phyloP scores from a whole-genome alignment of 179 eudicot species.

The Beta corolliflora region DNA sequence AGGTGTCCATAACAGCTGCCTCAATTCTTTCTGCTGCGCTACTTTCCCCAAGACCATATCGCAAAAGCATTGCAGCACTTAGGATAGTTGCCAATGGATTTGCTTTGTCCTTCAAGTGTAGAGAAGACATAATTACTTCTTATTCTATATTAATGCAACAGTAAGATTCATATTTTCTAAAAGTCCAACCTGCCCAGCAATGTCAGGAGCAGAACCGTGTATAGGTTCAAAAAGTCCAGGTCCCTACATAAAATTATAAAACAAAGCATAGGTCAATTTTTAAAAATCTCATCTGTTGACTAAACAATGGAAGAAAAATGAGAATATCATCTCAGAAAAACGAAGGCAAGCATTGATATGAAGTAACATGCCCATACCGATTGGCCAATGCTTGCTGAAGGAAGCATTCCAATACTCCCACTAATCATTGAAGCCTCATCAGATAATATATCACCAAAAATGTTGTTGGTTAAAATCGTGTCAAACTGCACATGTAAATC shows the following conservation, averaged over 20 bases:
- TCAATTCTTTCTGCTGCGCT: conserved; percentile 87
- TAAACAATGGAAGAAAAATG: neutral
- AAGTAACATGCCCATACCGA: conserved; percentile 45
- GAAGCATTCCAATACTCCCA: conserved; percentile 98
- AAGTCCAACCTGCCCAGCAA: conserved; percentile 83
- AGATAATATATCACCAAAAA: conserved; percentile 93
- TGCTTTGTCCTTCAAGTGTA: conserved; percentile 74
- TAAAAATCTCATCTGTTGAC: too few relatives aligned
- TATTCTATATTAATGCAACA: neutral
- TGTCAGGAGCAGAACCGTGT: conserved; percentile 99
- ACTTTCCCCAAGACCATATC: conserved; percentile 87
- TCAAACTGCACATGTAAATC: conserved; percentile 71
- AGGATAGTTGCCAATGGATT: conserved; percentile 89
- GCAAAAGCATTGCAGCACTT: conserved; percentile 96
- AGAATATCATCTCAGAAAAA: neutral
- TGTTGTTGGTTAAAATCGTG: conserved; percentile 89
- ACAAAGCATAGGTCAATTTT: neutral
- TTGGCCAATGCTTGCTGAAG: conserved; percentile 90
- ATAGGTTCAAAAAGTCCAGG: conserved; percentile 97
- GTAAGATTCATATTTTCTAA: conserved; percentile 2
- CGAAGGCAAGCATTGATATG: conserved; percentile 5
- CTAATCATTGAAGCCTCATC: conserved; percentile 97
- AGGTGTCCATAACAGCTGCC: conserved; percentile 74
- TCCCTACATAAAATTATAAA: conserved; percentile 48
- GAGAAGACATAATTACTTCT: conserved; percentile 14